Evolutionary conservation across 106 monocot species (phyloP), one percentile per base, ranked within the genome.

Genomic region (Phalaenopsis equestris): DNA sequence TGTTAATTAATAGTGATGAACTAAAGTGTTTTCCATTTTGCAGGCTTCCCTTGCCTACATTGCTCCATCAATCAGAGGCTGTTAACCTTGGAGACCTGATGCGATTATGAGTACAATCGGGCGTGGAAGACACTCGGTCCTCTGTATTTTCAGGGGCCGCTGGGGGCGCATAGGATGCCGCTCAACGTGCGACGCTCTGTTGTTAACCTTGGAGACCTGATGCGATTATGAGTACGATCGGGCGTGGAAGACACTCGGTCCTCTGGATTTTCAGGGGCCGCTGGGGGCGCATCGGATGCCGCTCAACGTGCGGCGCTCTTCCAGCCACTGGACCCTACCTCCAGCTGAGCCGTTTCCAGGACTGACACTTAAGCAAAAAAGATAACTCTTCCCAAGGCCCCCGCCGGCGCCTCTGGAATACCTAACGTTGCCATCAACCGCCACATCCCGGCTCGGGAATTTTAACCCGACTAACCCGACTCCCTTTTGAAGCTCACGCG

Each of bases 251-350:
- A 6, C 43, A 43, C 43, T 43, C 43, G 43, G 6, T 6, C 43
- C 43, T 43, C 43, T 43, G 6, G 43, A 43, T 43, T 43, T 43
- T 85, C 85, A 85, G 1, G 68, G 81, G 72, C 82, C 82, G 37
- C 41, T 64, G 30, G 64, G 76, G 82, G 56, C 9, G 82, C 82
- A 76, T 58, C 75, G 47, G 76, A 82, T 76, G 58, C 82, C 61
- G 42, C 76, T 56, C 5, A 30, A 82, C 67, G 56, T 84, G 79
- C 56, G 38, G 79, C 79, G 73, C 83, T 84, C 79, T 84, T 79
- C 83, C 73, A 67, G 36, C 79, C 83, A 42, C 56, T 79, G 57
- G 79, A 84, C 83, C 58, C 83, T 84, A 84, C 83, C 83, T 75
- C 79, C 57, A 74, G 73, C 57, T 56, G 67, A 58, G 83, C 56